phyloP scores from a whole-genome alignment of 1,284 basidiomycete genomes.

The Ustilago cynodontis region DNA sequence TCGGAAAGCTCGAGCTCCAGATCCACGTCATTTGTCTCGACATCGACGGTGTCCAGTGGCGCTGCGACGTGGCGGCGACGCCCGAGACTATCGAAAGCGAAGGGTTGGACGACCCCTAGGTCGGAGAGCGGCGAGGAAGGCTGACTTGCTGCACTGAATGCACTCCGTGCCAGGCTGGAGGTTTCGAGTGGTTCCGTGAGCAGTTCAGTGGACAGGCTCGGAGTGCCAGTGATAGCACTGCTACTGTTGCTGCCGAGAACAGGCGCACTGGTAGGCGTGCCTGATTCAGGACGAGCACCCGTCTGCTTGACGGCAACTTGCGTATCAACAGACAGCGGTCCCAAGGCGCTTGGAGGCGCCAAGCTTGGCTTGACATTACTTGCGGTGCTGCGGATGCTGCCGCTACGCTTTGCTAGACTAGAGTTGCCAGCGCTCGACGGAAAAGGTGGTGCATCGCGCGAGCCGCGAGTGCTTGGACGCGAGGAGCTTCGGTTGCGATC shows the following conservation, averaged over 20 bases:
- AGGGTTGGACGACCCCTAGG: slow-evolving; percentile 11
- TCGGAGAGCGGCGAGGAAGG: slow-evolving; percentile 42
- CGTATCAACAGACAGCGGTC: slow-evolving; percentile 39
- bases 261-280: slow-evolving; percentile 50
- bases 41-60: slow-evolving; percentile 18
- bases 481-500: slow-evolving; percentile 35
- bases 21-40: slow-evolving; percentile 43
- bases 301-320: slow-evolving; percentile 33
- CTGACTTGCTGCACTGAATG: slow-evolving; percentile 41
- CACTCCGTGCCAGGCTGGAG: slow-evolving; percentile 22
- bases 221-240: slow-evolving; percentile 14
- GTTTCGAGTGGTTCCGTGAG: slow-evolving; percentile 24
- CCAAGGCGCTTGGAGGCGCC: neutral
- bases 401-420: slow-evolving; percentile 13
- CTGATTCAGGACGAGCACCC: slow-evolving; percentile 27
- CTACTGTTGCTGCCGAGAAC: slow-evolving; percentile 33
- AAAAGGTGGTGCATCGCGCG: slow-evolving; percentile 29
- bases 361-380: slow-evolving; percentile 15
- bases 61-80: slow-evolving; percentile 31
- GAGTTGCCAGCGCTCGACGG: slow-evolving; percentile 6
- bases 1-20: slow-evolving; percentile 58
- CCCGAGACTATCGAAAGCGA: slow-evolving; percentile 38
- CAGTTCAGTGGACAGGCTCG: slow-evolving; percentile 38
- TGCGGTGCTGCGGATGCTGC: slow-evolving; percentile 33
- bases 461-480: slow-evolving; percentile 42